Percentiles rank a stretch among this genome's conserved stretches.
Evolutionary conservation across 2,329 filamentous ascomycete species (phyloP).

Genomic region (Cladosporium sphaerospermum): DNA sequence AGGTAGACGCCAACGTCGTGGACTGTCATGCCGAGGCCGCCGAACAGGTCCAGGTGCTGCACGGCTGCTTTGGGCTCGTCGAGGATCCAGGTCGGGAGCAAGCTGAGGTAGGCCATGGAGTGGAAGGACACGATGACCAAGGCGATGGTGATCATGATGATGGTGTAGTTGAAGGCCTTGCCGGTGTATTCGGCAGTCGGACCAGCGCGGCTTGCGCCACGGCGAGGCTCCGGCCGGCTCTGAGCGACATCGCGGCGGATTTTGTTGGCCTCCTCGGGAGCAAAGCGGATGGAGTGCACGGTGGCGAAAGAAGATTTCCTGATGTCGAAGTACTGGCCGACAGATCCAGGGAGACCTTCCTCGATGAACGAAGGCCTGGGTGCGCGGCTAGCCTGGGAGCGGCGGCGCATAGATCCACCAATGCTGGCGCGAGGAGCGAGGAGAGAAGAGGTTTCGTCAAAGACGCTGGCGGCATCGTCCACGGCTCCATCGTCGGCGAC

Average conservation of each 20-base stretch:
- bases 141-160: slow-evolving; percentile 67
- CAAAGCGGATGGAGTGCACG: slow-evolving; percentile 12
- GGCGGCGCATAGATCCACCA: slow-evolving; percentile 59
- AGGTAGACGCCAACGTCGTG: slow-evolving; percentile 61
- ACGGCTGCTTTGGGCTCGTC: slow-evolving; percentile 52
- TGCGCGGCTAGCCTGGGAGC: slow-evolving; percentile 56
- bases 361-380: slow-evolving; percentile 38
- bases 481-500: slow-evolving; percentile 36
- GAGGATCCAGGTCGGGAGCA: slow-evolving; percentile 84
- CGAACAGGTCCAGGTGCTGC: slow-evolving; percentile 32
- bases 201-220: slow-evolving; percentile 3
- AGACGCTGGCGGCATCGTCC: slow-evolving; percentile 15
- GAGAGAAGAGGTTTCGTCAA: slow-evolving; percentile 25
- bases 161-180: slow-evolving; percentile 53
- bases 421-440: slow-evolving; percentile 51
- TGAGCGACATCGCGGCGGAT: slow-evolving; percentile 39
- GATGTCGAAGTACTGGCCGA: slow-evolving; percentile 12
- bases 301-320: slow-evolving; percentile 13
- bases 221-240: slow-evolving; percentile 15
- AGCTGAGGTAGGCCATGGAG: slow-evolving; percentile 85
- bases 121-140: slow-evolving; percentile 86
- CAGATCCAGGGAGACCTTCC: slow-evolving; percentile 24
- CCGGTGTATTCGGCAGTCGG: slow-evolving; percentile 27
- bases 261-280: slow-evolving; percentile 44
- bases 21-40: slow-evolving; percentile 58